phyloP scores from a whole-genome alignment of 352 stramenopile genomes.

The Phytophthora pistaciae region DNA sequence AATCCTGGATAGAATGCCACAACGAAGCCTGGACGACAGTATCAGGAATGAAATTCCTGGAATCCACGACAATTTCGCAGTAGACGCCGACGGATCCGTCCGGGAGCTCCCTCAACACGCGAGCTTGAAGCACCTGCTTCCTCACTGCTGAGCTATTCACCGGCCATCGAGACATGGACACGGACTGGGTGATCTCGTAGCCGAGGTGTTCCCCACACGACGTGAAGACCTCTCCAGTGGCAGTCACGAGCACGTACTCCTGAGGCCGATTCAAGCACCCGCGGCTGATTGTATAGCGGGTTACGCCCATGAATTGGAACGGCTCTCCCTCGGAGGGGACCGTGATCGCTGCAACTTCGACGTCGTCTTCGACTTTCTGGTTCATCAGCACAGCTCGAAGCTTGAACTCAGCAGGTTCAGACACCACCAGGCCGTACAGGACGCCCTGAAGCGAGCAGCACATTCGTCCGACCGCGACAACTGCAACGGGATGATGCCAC shows the following conservation, averaged over 20 bases:
- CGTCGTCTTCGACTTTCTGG: constrained; percentile 15
- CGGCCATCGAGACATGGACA: constrained; percentile 17
- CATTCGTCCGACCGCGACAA: constrained; percentile 20
- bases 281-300: not conserved
- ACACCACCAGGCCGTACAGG: constrained; percentile 17
- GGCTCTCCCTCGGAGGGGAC: constrained; percentile 9
- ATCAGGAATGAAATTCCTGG: constrained; percentile 17
- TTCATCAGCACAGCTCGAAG: constrained; percentile 20
- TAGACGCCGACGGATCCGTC: constrained; percentile 26
- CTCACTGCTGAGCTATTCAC: constrained; percentile 3
- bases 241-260: constrained; percentile 19
- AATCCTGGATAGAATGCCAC: constrained; percentile 11
- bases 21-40: constrained; percentile 16
- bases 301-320: constrained; percentile 28
- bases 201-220: constrained; percentile 29
- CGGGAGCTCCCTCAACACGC: constrained; percentile 17
- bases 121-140: constrained; percentile 23
- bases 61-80: constrained; percentile 31
- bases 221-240: constrained; percentile 19
- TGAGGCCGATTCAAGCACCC: constrained; percentile 24
- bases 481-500: constrained; percentile 19
- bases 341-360: constrained; percentile 15
- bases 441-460: constrained; percentile 23
- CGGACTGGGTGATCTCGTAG: constrained; percentile 25
- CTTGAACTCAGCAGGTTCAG: constrained; percentile 24